Base-by-base conservation (phyloP, 805 yeast genomes). In the Jamesozyma gamospora region DNA sequence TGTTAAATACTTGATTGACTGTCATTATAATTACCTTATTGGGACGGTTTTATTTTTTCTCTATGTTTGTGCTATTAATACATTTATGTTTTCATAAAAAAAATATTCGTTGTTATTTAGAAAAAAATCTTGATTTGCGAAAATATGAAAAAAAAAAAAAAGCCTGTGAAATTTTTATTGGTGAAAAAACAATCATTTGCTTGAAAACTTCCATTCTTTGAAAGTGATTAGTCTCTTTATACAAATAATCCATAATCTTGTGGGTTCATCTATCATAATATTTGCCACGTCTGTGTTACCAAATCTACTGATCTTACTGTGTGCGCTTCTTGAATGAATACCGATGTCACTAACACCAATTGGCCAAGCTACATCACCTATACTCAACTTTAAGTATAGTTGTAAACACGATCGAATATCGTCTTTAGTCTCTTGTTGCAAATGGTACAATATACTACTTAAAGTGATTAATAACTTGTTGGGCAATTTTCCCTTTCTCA, bases 321-420 rank as follows among this genome's bases (percentile, higher is more conserved):
- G 77, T 1, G 82, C 77, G 40, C 78, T 72, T 43, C 94, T 64
- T 10, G 77, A 79, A 55, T 85, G 95, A 42, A 86, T 83, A 36
- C 92, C 86, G 13, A 86, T 81, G 41, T 74, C 74, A 7, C 76
- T 66, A 12, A 86, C 82, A 21, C 95, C 96, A 47, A 85, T 81
- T 2, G 96, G 96, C 94, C 94, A 86, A 4, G 92, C 88, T 2
- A 82, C 85, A 49, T 84, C 83, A 1, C 95, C 96, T 14, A 86
- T 79, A 52, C 90, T 79, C 41, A 86, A 62, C 45, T 79, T 72
- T 66, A 85, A 63, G 50, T 86, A 86, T 19, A 77, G 67, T 50
- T 83, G 84, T 43, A 73, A 73, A 12, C 51, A 51, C 15, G 37
- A 45, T 21, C 44, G 44, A 17, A 41, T 48, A 27, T 56, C 70